phyloP scores from a whole-genome alignment of 305 asterid species.

The Fraxinus angustifolia region DNA sequence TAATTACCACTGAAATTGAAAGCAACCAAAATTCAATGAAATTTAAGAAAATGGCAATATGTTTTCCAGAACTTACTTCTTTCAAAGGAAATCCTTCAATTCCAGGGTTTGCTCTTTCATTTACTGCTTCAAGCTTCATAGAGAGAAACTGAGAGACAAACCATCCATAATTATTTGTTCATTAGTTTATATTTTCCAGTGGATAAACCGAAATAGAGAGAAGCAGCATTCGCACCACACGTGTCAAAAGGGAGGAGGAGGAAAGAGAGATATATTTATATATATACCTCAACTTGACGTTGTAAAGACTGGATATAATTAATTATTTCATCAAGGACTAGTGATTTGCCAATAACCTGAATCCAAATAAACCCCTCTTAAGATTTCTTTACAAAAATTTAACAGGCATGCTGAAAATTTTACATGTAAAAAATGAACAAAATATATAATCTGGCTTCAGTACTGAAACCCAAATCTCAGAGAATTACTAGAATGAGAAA shows the following conservation, averaged over 20 bases:
- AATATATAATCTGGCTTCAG: not conserved
- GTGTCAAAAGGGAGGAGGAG: not conserved
- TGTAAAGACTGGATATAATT: slow-evolving; percentile 87
- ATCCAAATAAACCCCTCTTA: slow-evolving; percentile 17
- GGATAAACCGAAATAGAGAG: not conserved
- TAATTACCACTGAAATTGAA: slow-evolving; percentile 2
- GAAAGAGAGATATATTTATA: not conserved
- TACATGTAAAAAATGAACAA: not conserved
- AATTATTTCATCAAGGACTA: slow-evolving; percentile 89
- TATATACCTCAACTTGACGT: slow-evolving; percentile 76
- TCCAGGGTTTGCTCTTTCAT: slow-evolving; percentile 50
- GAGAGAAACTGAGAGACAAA: slow-evolving; percentile 65
- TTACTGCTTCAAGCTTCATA: slow-evolving; percentile 92
- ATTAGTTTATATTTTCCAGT: not conserved
- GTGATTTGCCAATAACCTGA: slow-evolving; percentile 88
- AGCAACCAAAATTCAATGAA: not conserved
- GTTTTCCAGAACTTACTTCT: slow-evolving; percentile 53
- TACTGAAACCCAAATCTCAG: slow-evolving; percentile 6
- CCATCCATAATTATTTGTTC: slow-evolving; percentile 18
- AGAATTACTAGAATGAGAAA: slow-evolving; percentile 1
- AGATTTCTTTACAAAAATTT: not conserved
- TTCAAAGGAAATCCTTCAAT: slow-evolving; percentile 78
- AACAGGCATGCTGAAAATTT: slow-evolving; percentile 3
- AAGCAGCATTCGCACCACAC: not conserved
- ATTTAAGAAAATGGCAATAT: slow-evolving; percentile 10